Evolutionary conservation across 2,329 filamentous ascomycete genomes (phyloP), one percentile per base, ranked within the genome.

Genomic region (Calonectria naviculata): DNA sequence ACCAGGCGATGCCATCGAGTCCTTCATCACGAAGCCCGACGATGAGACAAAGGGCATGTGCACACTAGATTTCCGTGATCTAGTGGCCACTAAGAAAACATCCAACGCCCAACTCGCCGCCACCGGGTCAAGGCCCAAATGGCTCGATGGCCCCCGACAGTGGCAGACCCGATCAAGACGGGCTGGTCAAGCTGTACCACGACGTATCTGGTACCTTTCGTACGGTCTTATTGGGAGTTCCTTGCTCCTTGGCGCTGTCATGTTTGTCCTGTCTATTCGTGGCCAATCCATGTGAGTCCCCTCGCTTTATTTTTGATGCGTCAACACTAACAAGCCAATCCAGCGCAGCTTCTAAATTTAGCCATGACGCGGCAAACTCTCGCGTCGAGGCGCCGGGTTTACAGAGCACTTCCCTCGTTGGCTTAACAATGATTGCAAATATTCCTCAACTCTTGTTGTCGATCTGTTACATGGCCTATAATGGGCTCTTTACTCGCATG

Each of bases 401-500:
- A 0, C 5, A 65, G 0, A 1, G 4, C 1, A 34, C 68, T 0
- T 12, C 49, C 26, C 46, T 75, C 0, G 49, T 73, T 0, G 17
- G 21, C 0, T 54, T 72, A 5, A 75, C 73, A 0, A 65, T 73
- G 58, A 31, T 75, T 4, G 73, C 73, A 2, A 75, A 75, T 38
- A 36, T 49, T 4, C 73, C 73, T 4, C 73, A 75, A 24, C 47
- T 75, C 0, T 34, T 75, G 2, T 36, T 75, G 7, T 75, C 73
- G 0, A 68, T 74, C 28, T 75, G 71, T 26, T 75, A 75, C 3
- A 56, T 75, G 2, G 52, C 68, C 0, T 75, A 75, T 9, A 75
- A 75, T 6, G 73, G 73, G 0, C 68, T 75, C 1, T 75, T 75
- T 10, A 75, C 73, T 1, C 73, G 73, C 1, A 75, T 75, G 73